Conservation (phyloP, 805 yeast species). For the Starmerella riodocensis region DNA sequence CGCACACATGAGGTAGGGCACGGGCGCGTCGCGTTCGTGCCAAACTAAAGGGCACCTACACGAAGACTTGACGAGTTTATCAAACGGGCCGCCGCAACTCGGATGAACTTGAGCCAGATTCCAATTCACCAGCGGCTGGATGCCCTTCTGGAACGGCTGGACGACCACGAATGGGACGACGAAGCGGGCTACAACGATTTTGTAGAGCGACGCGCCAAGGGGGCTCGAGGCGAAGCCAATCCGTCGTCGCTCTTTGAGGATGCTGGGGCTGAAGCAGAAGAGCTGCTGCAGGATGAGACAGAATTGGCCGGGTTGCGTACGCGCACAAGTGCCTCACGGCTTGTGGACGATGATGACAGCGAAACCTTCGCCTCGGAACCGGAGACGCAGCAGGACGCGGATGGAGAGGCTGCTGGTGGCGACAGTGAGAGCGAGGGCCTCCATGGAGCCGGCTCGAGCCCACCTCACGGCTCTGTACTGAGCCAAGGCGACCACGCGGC, state of each 20-base stretch:
- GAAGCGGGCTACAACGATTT: conserved; percentile 12
- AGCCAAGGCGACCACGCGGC: background rate
- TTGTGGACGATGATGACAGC: background rate
- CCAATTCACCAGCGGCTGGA: conserved; percentile 17
- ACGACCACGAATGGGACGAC: conserved; percentile 1
- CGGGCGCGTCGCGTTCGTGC: background rate
- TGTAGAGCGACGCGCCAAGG: conserved; percentile 10
- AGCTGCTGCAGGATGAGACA: background rate
- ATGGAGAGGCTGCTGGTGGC: background rate
- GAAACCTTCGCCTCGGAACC: background rate
- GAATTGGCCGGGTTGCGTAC: background rate
- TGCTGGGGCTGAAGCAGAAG: background rate
- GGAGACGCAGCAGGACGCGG: background rate
- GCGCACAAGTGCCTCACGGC: too few relatives aligned
- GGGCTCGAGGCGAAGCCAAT: background rate
- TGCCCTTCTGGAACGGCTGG: conserved; percentile 11
- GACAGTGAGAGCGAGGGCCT: background rate
- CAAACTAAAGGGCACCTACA: too few relatives aligned
- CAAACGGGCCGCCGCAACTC: background rate
- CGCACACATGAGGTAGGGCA: too few relatives aligned
- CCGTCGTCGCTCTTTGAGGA: background rate
- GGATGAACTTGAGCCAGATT: conserved; percentile 8
- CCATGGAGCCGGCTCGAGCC: too few relatives aligned
- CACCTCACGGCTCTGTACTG: background rate
- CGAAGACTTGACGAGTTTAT: too few relatives aligned